Evolutionary conservation across 805 yeast species (phyloP).

Genomic region (Sporopachydermia lactativora): DNA sequence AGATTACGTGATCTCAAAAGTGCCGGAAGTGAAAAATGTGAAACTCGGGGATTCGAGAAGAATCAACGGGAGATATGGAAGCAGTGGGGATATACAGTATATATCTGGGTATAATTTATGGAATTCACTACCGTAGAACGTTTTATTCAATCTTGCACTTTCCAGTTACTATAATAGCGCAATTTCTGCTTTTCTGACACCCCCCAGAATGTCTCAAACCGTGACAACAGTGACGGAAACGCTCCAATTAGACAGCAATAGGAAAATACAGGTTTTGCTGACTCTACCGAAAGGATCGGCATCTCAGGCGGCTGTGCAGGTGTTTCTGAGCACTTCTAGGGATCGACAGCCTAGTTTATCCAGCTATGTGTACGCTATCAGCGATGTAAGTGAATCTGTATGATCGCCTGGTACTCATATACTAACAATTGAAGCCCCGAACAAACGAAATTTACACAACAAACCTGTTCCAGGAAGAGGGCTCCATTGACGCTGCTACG

Average conservation of each 20-base stretch:
- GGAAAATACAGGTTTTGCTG: neutral
- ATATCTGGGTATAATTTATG: too few species aligned
- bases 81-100: too few species aligned
- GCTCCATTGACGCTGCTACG: neutral
- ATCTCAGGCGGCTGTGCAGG: neutral
- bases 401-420: too few species aligned
- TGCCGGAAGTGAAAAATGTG: too few species aligned
- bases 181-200: too few species aligned
- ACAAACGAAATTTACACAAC: neutral
- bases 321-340: neutral
- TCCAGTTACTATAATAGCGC: too few species aligned
- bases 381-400: neutral
- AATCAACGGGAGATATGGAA: too few species aligned
- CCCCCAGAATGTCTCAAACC: neutral
- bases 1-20: too few species aligned
- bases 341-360: neutral
- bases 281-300: neutral
- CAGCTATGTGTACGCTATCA: neutral
- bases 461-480: neutral
- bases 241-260: neutral
- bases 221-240: neutral
- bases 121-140: too few species aligned
- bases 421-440: neutral
- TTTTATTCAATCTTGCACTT: too few species aligned
- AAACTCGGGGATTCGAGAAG: too few species aligned